Evolutionary conservation across 2,329 filamentous ascomycete genomes (phyloP).

Genomic region (Fonsecaea monophora): DNA sequence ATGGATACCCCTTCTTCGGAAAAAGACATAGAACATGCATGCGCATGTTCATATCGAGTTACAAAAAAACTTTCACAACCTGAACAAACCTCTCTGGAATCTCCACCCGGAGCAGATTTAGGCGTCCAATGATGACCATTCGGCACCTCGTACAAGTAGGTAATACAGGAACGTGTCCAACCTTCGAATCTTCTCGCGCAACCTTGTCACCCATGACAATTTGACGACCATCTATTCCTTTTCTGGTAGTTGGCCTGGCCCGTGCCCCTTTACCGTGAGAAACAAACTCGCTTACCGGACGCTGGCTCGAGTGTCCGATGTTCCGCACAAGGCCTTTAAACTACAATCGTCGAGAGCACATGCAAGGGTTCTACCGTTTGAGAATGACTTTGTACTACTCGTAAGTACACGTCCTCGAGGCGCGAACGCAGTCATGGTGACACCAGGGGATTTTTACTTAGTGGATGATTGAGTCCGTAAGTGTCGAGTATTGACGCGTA

Average conservation of each 20-base stretch:
- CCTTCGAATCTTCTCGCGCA: no score
- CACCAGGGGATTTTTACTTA: no score
- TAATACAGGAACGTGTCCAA: no score
- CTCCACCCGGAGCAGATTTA: not conserved
- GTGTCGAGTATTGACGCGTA: not conserved
- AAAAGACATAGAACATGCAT: slow-evolving; percentile 1
- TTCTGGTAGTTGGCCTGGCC: not conserved
- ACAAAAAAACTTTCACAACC: no score
- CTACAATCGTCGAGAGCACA: no score
- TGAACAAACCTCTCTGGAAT: not conserved
- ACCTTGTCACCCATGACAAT: not conserved
- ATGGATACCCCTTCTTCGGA: not conserved
- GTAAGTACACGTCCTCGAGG: no score
- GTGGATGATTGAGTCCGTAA: not conserved
- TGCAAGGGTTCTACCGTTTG: no score
- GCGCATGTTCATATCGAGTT: not conserved
- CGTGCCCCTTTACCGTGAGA: not conserved
- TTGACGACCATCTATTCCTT: not conserved
- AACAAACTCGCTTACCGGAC: not conserved
- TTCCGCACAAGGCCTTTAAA: no score
- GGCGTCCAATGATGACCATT: not conserved
- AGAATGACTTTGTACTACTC: no score
- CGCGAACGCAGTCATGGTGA: no score
- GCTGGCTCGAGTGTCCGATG: not conserved
- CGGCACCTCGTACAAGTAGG: not conserved